Percentiles rank a stretch among this genome's conserved stretches.
These are phyloP conservation scores for Spathaspora passalidarum DNA, from an alignment of 805 yeast genomes.

Conservation along the genomic window DNA sequence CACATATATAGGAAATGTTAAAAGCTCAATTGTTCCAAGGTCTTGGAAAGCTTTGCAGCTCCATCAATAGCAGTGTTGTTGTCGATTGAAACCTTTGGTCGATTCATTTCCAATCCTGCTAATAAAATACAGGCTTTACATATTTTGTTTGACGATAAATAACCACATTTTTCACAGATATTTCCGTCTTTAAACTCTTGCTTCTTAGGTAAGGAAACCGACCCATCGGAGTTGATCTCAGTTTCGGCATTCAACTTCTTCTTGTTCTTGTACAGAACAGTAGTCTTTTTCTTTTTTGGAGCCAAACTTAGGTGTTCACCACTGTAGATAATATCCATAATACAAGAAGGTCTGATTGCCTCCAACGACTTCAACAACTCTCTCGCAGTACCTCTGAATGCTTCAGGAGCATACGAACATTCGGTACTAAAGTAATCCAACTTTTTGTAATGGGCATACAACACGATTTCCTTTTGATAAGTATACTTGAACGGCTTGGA, in stretches of 20 bases:
- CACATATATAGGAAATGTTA: slow-evolving; percentile 29
- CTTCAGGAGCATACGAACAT: slow-evolving; percentile 98
- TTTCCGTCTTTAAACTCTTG: slow-evolving; percentile 53
- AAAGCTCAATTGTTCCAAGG: slow-evolving; percentile 63
- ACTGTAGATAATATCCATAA: slow-evolving; percentile 88
- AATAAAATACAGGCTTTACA: slow-evolving; percentile 92
- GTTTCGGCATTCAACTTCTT: slow-evolving; percentile 34
- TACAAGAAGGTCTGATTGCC: slow-evolving; percentile 86
- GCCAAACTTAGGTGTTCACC: slow-evolving; percentile 81
- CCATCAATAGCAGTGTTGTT: slow-evolving; percentile 52
- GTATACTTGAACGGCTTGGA: slow-evolving; percentile 95
- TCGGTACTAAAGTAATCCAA: slow-evolving; percentile 96
- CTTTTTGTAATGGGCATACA: slow-evolving; percentile 94
- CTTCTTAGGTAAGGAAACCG: slow-evolving; percentile 42
- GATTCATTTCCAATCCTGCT: slow-evolving; percentile 75
- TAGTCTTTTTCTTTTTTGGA: slow-evolving; percentile 48
- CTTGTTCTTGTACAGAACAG: slow-evolving; percentile 30
- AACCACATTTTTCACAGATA: slow-evolving; percentile 86
- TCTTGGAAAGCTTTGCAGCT: slow-evolving; percentile 59
- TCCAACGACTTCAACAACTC: slow-evolving; percentile 87
- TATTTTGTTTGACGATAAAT: slow-evolving; percentile 78
- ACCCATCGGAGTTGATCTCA: slow-evolving; percentile 60
- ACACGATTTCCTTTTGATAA: slow-evolving; percentile 94
- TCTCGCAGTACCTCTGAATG: slow-evolving; percentile 96
- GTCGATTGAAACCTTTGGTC: slow-evolving; percentile 65